Base-by-base conservation (phyloP, 495 filamentous ascomycete genomes). In the Aspergillus sclerotiicarbonarius region DNA sequence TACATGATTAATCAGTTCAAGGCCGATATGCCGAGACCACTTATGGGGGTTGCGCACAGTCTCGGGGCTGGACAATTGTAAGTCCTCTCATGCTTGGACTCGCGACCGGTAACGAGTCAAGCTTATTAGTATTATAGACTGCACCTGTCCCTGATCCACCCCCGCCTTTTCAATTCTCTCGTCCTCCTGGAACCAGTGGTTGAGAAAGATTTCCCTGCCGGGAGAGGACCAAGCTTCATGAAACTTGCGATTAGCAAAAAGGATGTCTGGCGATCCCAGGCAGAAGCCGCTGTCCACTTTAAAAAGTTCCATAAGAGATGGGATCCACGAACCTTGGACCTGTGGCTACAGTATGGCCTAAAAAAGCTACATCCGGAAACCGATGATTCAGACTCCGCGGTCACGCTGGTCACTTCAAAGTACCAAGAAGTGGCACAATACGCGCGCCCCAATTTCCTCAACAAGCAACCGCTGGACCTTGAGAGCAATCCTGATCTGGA, bases 21-120 rank as follows among this genome's bases (percentile, higher is more conserved):
- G 37, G 88, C 67, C 3, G 59, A 84, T 47, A 90, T 92, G 83
- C 81, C 84, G 5, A 83, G 85, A 4, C 90, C 90, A 3, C 62
- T 92, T 12, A 67, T 92, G 55, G 90, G 89, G 13, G 66, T 94
- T 1, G 90, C 87, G 16, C 90, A 95, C 72, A 89, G 85, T 63
- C 86, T 88, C 75, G 90, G 90, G 57, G 88, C 75, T 39, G 74
- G 76, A 59, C 77, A 84, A 50, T 71, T 90, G 57, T 67, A 51
- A 33, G 61, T 48, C 25, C 37, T 53, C 53, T 53, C 2, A 61
- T 79, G 2, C 79, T 3, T 20, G 10, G 33, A 21, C n/a, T 19
- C 16, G 19, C 2, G 19, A 35, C 37, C 0, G 2, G 10, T 2
- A 4, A 19, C 15, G 8, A 10, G 16, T 10, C 20, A 78, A 65